Evolutionary conservation across 495 filamentous ascomycete species (phyloP).

Genomic region (Cercophora sp.): DNA sequence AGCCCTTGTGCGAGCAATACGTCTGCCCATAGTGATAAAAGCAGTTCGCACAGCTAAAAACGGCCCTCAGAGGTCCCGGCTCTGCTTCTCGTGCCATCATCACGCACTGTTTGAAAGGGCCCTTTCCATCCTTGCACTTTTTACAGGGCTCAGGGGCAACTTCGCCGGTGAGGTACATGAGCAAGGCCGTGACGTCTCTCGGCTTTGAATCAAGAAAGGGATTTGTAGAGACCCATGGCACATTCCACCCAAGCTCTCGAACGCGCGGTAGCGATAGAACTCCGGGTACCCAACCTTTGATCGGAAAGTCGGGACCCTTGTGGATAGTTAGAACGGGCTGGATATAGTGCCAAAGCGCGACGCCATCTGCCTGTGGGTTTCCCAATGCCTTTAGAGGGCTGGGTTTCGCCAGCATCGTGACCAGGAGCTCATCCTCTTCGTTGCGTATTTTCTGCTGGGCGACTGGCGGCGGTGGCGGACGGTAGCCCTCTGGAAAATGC

Average conservation of each 20-base stretch:
- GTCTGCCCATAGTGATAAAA: slow-evolving; percentile 29
- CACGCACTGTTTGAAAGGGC: slow-evolving; percentile 29
- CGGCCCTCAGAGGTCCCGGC: not conserved
- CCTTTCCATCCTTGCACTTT: slow-evolving; percentile 23
- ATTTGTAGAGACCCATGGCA: slow-evolving; percentile 3
- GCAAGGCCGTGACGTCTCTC: slow-evolving; percentile 27
- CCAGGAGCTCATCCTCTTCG: no score
- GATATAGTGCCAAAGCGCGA: slow-evolving; percentile 20
- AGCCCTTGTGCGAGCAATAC: slow-evolving; percentile 25
- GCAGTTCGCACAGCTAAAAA: slow-evolving; percentile 31
- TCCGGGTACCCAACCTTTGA: slow-evolving; percentile 9
- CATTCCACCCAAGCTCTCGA: slow-evolving; percentile 24
- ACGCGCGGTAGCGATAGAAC: slow-evolving; percentile 21
- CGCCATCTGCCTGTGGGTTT: not conserved
- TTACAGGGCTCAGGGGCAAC: slow-evolving; percentile 22
- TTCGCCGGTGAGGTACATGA: slow-evolving; percentile 30
- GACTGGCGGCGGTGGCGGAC: no score
- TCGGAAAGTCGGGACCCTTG: slow-evolving; percentile 12
- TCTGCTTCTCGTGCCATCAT: slow-evolving; percentile 23
- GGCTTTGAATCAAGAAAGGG: slow-evolving; percentile 20
- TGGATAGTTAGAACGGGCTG: slow-evolving; percentile 17
- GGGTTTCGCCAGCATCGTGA: no score
- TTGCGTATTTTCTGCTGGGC: no score
- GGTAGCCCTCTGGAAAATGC: no score
- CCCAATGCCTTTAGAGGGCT: no score